A percentile compares a stretch with the other conserved stretches of the same genome.
phyloP scores from a whole-genome alignment of 139 green algal genomes.

The Tetraselmis striata region DNA sequence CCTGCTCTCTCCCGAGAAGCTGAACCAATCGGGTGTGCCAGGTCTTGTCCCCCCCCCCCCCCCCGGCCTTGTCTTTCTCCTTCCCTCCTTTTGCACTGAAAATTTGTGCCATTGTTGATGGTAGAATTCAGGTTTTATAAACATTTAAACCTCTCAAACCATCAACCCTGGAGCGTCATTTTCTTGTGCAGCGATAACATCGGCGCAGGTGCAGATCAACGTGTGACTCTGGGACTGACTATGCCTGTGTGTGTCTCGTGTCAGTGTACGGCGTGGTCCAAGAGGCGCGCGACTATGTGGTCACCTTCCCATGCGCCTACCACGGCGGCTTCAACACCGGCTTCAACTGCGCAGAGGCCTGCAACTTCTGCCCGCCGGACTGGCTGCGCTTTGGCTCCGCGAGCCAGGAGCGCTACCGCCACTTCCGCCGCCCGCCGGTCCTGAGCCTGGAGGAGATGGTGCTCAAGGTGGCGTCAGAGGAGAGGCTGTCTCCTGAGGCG shows the following conservation, averaged over 20 bases:
- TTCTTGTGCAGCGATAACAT: too few relatives aligned
- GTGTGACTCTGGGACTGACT: too few relatives aligned
- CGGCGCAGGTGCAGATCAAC: too few relatives aligned
- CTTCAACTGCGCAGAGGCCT: slow-evolving; percentile 66
- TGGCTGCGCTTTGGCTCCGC: slow-evolving; percentile 61
- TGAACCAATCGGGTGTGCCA: slow-evolving; percentile 48
- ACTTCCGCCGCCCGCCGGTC: slow-evolving; percentile 35
- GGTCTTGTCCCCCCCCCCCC: too few relatives aligned
- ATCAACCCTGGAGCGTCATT: too few relatives aligned
- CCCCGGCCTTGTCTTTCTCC: too few relatives aligned
- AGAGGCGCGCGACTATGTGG: slow-evolving; percentile 63
- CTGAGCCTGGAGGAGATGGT: slow-evolving; percentile 62
- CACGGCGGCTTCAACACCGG: slow-evolving; percentile 62
- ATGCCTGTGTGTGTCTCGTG: too few relatives aligned
- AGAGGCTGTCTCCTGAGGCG: slow-evolving; percentile 7
- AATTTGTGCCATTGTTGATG: too few relatives aligned
- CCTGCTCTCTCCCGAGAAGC: slow-evolving; percentile 54
- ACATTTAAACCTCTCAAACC: too few relatives aligned
- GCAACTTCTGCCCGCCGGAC: slow-evolving; percentile 75
- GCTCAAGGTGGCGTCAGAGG: slow-evolving; percentile 28
- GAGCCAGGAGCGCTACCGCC: slow-evolving; percentile 34
- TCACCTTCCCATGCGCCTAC: slow-evolving; percentile 79
- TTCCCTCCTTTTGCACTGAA: too few relatives aligned
- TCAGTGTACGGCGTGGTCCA: slow-evolving; percentile 41
- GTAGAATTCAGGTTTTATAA: too few relatives aligned